Evolutionary conservation across 2,329 filamentous ascomycete species (phyloP), one percentile per base, ranked within the genome.

Genomic region (Fusarium pilosicola): DNA sequence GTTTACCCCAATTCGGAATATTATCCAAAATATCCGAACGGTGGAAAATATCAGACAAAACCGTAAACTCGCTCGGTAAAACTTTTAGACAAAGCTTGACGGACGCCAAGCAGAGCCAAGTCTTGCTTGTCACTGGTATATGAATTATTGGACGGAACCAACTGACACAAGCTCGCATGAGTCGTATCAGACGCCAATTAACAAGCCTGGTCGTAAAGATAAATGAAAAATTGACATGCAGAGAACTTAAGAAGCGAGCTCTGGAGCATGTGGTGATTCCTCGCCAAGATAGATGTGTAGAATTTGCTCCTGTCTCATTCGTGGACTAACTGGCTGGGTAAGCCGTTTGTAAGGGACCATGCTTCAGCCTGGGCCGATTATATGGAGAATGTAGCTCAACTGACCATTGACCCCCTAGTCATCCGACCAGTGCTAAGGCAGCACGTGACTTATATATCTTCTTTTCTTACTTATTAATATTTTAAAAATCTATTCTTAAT

Each of bases 261-360:
- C 26, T 65, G 60, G 34, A 55, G 34, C 24, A 34, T 54, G 34
- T 28, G 34, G 34, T 41, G 9, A 44, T 49, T 48, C 24, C 48
- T 59, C 58, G 63, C 39, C 45, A 60, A 68, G 45, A 62, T 48
- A 68, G 45, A 62, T 44, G 24, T 34, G 26, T 39, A 42, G 26
- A 46, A 45, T 70, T 69, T 55, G 54, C 45, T 22, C 30, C n/a
- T 26, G 39, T 14, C 49, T 68, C 64, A 74, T 74, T 77, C 68
- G 70, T 77, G 74, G 74, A 74, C 74, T 69, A 72, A 74, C 24
- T 52, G 26, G 18, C 13, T 44, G 38, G 55, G 39, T 49, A 51
- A 36, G 71, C 68, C 45, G 61, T 59, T 56, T 41, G 38, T 42
- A 70, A 45, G 70, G 59, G 63, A 24, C 41, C 39, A 57, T 64